phyloP scores from a whole-genome alignment of 305 asterid genomes.

The Caryopteris hybrid region DNA sequence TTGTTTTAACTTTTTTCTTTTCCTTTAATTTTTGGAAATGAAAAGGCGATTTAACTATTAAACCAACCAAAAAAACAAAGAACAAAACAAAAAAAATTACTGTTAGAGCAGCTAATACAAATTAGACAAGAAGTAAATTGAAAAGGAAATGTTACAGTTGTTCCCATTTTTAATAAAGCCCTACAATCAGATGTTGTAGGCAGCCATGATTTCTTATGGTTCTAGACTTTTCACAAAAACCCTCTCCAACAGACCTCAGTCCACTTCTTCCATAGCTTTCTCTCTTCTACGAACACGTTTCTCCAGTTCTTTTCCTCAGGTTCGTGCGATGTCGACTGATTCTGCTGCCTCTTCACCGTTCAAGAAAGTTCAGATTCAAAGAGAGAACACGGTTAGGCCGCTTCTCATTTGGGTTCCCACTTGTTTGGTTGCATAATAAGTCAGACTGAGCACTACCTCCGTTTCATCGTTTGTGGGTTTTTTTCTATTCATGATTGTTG shows the following conservation, averaged over 20 bases:
- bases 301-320: conserved; percentile 27
- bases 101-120: too few species aligned
- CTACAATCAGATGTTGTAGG: neutral
- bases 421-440: neutral
- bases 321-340: conserved; percentile 73
- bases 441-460: neutral
- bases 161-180: neutral
- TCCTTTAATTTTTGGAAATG: too few species aligned
- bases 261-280: conserved; percentile 11
- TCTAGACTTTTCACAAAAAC: conserved; percentile 35
- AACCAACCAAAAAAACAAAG: too few species aligned
- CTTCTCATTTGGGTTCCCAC: neutral
- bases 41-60: too few species aligned
- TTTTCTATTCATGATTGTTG: neutral
- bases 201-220: conserved; percentile 24
- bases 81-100: too few species aligned
- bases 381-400: conserved; percentile 56
- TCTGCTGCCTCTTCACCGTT: conserved; percentile 53
- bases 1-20: too few species aligned
- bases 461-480: neutral
- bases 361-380: conserved; percentile 79
- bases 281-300: conserved; percentile 18
- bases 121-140: too few species aligned
- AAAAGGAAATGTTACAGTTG: too few species aligned
- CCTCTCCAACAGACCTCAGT: conserved; percentile 15